Percentiles rank a stretch among this genome's conserved stretches.
Conservation (phyloP, 352 stramenopile genomes). For the Pythium insidiosum region DNA sequence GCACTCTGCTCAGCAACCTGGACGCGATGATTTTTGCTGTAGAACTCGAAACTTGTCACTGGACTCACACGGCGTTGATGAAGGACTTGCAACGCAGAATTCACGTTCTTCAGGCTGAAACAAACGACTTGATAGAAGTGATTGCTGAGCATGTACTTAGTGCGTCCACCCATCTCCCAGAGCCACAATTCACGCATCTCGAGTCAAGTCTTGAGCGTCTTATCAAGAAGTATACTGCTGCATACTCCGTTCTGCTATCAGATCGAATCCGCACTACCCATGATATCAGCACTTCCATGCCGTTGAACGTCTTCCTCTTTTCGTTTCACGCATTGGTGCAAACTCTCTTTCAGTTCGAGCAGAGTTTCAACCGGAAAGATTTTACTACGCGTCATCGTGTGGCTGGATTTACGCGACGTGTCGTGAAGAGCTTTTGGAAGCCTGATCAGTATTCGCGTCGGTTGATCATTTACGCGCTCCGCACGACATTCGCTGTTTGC, state of each 20-base stretch:
- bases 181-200: conserved; percentile 39
- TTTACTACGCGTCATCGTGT: conserved; percentile 45
- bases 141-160: conserved; percentile 35
- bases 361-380: conserved; percentile 63
- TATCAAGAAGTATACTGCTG: conserved; percentile 43
- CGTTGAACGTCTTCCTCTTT: conserved; percentile 74
- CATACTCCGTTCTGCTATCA: conserved; percentile 42
- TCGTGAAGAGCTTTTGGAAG: conserved; percentile 27
- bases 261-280: conserved; percentile 29
- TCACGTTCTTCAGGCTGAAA: conserved; percentile 57
- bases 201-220: conserved; percentile 44
- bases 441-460: conserved; percentile 31
- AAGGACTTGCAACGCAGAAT: conserved; percentile 56
- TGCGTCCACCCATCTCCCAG: conserved; percentile 19
- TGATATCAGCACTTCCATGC: conserved; percentile 61
- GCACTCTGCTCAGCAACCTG: conserved; percentile 40
- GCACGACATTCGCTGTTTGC: conserved; percentile 50
- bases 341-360: conserved; percentile 58
- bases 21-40: conserved; percentile 72
- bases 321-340: conserved; percentile 69
- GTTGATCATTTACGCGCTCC: conserved; percentile 46
- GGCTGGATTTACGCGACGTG: conserved; percentile 39
- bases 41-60: conserved; percentile 49
- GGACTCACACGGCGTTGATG: conserved; percentile 51
- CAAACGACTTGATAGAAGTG: conserved; percentile 58